Conservation (phyloP, 768 basidiomycete species). For the Lanmaoa pseudosensibilis region DNA sequence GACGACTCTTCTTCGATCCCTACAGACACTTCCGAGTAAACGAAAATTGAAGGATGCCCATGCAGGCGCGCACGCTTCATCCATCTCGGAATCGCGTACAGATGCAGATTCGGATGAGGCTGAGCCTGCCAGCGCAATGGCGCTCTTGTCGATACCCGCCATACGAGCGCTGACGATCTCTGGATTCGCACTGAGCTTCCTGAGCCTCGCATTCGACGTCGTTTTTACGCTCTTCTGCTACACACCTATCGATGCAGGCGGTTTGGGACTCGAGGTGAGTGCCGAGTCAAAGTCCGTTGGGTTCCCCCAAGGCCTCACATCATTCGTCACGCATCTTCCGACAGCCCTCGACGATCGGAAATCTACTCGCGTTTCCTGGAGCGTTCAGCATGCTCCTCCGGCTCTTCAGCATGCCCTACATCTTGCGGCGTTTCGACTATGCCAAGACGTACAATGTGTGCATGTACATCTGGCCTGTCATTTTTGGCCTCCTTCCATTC, state of each 20-base stretch:
- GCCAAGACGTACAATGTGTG: slow-evolving; percentile 50
- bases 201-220: slow-evolving; percentile 54
- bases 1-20: not conserved
- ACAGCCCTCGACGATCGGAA: slow-evolving; percentile 56
- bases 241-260: slow-evolving; percentile 53
- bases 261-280: slow-evolving; percentile 53
- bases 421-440: slow-evolving; percentile 49
- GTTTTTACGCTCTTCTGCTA: slow-evolving; percentile 69
- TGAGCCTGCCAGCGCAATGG: slow-evolving; percentile 29
- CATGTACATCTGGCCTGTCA: slow-evolving; percentile 54
- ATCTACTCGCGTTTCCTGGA: slow-evolving; percentile 53
- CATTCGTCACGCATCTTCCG: too few relatives aligned
- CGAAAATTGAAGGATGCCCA: not conserved
- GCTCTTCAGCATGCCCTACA: slow-evolving; percentile 49
- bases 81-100: not conserved
- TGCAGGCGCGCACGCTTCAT: not conserved
- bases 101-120: not conserved
- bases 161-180: slow-evolving; percentile 54
- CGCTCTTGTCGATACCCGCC: slow-evolving; percentile 48
- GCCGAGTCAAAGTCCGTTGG: slow-evolving; percentile 14
- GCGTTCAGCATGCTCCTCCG: slow-evolving; percentile 47
- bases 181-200: slow-evolving; percentile 50
- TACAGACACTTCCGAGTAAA: slow-evolving; percentile 21
- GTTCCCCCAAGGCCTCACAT: too few relatives aligned
- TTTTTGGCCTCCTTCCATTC: slow-evolving; percentile 48